Conservation (phyloP, 768 basidiomycete genomes). For the Austroboletus festivus region DNA sequence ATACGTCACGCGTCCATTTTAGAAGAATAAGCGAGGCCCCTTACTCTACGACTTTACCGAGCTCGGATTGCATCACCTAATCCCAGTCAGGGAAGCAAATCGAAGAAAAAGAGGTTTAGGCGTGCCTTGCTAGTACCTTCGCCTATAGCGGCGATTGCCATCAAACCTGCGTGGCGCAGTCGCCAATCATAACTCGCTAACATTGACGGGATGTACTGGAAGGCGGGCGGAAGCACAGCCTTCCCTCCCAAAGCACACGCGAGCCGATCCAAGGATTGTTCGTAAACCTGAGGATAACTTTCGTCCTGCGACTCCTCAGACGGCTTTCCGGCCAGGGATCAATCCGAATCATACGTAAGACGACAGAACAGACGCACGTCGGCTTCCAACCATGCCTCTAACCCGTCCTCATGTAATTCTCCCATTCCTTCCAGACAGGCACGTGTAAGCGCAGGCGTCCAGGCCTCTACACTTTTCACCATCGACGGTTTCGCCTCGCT, state of each 20-base stretch:
- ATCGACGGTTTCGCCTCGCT: slow-evolving; percentile 70
- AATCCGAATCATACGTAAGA: not conserved
- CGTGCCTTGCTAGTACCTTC: slow-evolving; percentile 76
- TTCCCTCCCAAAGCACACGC: slow-evolving; percentile 79
- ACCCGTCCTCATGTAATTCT: slow-evolving; percentile 61
- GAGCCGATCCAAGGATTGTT: slow-evolving; percentile 78
- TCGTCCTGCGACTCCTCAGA: slow-evolving; percentile 60
- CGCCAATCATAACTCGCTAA: slow-evolving; percentile 82
- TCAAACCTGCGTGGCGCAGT: slow-evolving; percentile 77
- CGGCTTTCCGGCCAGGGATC: slow-evolving; percentile 40
- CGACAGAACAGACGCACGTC: slow-evolving; percentile 54
- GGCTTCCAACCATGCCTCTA: slow-evolving; percentile 64
- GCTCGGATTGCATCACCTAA: slow-evolving; percentile 75
- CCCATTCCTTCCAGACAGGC: slow-evolving; percentile 83
- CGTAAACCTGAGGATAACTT: slow-evolving; percentile 70
- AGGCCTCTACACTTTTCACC: slow-evolving; percentile 65
- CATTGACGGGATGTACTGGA: slow-evolving; percentile 82
- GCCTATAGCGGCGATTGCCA: slow-evolving; percentile 82
- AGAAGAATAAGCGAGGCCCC: slow-evolving; percentile 19
- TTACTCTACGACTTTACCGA: slow-evolving; percentile 79
- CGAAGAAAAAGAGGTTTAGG: not conserved
- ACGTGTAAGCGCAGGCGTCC: slow-evolving; percentile 67
- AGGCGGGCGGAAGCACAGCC: slow-evolving; percentile 72
- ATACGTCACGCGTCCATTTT: not conserved
- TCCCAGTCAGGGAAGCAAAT: not conserved